Conservation (phyloP, 257 asterid genomes). For the Datura wrightii region DNA sequence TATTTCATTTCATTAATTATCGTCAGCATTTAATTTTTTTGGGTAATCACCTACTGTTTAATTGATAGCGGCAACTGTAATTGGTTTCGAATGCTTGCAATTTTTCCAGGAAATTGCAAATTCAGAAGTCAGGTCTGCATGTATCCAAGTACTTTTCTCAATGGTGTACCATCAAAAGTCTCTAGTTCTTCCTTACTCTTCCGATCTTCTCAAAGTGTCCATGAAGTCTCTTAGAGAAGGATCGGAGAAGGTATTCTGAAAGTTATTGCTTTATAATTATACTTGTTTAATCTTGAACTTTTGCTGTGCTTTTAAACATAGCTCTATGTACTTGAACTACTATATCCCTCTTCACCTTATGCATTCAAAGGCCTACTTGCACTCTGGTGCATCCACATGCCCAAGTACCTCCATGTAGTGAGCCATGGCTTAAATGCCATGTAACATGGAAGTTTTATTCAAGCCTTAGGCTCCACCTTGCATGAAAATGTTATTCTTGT, state of each 20-base stretch:
- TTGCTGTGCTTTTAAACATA: neutral
- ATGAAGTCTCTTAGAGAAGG: conserved; percentile 70
- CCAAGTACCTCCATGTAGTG: neutral
- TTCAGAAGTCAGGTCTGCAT: conserved; percentile 71
- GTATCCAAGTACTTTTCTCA: conserved; percentile 79
- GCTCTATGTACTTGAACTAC: conserved; percentile 5
- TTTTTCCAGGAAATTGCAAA: conserved; percentile 54
- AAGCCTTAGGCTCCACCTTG: conserved; percentile 13
- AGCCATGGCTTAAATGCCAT: neutral
- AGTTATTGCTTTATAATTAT: neutral
- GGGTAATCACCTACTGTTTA: neutral
- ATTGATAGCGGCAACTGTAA: neutral
- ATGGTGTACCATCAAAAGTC: conserved; percentile 75
- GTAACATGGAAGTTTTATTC: neutral
- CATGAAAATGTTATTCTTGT: neutral
- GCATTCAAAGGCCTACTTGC: neutral
- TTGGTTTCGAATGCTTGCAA: neutral
- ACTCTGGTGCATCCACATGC: neutral
- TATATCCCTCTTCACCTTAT: neutral
- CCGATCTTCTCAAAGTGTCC: conserved; percentile 58
- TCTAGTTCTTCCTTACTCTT: conserved; percentile 58
- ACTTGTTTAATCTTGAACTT: conserved; percentile 4
- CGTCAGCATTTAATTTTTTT: neutral
- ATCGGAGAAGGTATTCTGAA: conserved; percentile 60
- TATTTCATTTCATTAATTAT: neutral